Evolutionary conservation across 179 eudicot genomes (phyloP).

Genomic region (Spergularia azorica): DNA sequence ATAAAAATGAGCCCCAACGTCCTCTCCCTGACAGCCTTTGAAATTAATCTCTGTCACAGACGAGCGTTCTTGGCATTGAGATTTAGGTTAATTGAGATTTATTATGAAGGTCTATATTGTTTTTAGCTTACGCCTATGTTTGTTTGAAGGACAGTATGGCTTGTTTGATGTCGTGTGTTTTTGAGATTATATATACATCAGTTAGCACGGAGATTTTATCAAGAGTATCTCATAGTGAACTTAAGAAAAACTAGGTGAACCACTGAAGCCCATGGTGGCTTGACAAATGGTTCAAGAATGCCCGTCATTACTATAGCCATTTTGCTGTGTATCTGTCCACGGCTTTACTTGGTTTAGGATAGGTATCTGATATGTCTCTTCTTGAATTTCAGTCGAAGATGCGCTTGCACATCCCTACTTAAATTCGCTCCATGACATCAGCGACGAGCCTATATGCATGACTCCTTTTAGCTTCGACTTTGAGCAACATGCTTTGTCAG

Average conservation of each 20-base stretch:
- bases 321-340: neutral
- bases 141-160: too few relatives aligned
- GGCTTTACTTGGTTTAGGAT: neutral
- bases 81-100: neutral
- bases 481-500: conserved; percentile 77
- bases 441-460: conserved; percentile 85
- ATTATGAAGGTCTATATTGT: neutral
- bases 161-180: too few relatives aligned
- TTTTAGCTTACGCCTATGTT: too few relatives aligned
- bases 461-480: conserved; percentile 85
- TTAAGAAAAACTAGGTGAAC: neutral
- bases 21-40: neutral
- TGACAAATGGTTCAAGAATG: neutral
- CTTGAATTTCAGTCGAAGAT: conserved; percentile 66
- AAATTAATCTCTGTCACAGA: neutral
- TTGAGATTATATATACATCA: too few relatives aligned
- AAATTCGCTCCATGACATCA: conserved; percentile 76
- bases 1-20: neutral
- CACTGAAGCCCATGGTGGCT: neutral
- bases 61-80: neutral
- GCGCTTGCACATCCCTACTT: conserved; percentile 90
- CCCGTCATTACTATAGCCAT: neutral
- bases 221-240: too few relatives aligned
- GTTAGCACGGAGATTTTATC: too few relatives aligned
- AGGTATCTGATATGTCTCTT: neutral